These are phyloP conservation scores for Singerocomus rubriflavus DNA, from an alignment of 1,284 basidiomycete species.

Conservation along the genomic window DNA sequence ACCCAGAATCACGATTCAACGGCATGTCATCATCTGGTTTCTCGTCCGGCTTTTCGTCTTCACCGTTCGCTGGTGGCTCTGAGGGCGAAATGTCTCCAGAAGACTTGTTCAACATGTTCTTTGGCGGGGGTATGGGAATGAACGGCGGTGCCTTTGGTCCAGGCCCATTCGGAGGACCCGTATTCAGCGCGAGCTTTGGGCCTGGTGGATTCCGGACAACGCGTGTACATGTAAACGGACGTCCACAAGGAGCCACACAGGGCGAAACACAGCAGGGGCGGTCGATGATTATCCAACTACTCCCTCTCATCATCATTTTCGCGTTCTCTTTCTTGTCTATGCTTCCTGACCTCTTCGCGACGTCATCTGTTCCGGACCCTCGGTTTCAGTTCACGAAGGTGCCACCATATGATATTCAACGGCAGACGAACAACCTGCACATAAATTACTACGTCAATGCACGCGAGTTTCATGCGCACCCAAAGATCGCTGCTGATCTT, in stretches of 20 bases:
- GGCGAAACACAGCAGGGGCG: constrained; percentile 45
- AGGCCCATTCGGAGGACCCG: constrained; percentile 45
- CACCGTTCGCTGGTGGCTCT: constrained; percentile 55
- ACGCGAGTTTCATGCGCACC: constrained; percentile 75
- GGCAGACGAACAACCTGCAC: constrained; percentile 65
- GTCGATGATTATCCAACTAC: constrained; percentile 76
- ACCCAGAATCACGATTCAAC: constrained; percentile 78
- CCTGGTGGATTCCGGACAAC: constrained; percentile 73
- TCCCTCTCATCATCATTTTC: constrained; percentile 84
- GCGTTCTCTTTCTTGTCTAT: constrained; percentile 84
- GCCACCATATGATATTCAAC: constrained; percentile 57
- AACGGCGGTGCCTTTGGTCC: constrained; percentile 42
- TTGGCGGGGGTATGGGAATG: constrained; percentile 58
- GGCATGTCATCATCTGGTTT: constrained; percentile 66
- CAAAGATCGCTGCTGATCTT: constrained; percentile 69
- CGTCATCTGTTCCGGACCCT: constrained; percentile 74
- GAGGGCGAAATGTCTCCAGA: constrained; percentile 91
- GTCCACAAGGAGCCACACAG: constrained; percentile 34
- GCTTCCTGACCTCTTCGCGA: constrained; percentile 73
- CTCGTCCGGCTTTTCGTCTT: constrained; percentile 49
- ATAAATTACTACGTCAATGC: constrained; percentile 88
- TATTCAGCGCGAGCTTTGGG: constrained; percentile 78
- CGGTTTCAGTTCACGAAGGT: constrained; percentile 70
- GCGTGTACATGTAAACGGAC: constrained; percentile 44
- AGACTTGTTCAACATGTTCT: constrained; percentile 99